Conservation (phyloP, 495 filamentous ascomycete genomes). For the Oleoguttula mirabilis region DNA sequence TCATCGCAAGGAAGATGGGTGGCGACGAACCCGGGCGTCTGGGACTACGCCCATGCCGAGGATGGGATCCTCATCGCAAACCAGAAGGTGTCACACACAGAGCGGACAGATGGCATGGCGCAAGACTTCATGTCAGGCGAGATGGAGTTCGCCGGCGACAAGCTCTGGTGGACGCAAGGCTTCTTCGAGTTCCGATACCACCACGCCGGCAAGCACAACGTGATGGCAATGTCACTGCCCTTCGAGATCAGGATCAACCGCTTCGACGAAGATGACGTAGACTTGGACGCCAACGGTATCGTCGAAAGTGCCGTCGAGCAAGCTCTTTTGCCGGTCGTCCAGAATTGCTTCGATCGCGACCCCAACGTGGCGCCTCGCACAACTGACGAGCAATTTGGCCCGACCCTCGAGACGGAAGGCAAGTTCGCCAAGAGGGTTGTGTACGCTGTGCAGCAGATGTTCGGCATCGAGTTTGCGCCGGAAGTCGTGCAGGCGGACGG, state of each 20-base stretch:
- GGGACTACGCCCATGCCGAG: conserved; percentile 64
- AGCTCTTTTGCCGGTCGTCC: conserved; percentile 67
- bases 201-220: conserved; percentile 84
- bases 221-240: conserved; percentile 89
- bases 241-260: conserved; percentile 78
- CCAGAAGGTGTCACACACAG: conserved; percentile 33
- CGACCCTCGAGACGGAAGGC: conserved; percentile 66
- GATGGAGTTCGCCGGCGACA: conserved; percentile 81
- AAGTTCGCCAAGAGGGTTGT: conserved; percentile 84
- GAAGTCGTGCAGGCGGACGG: conserved; percentile 90
- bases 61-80: conserved; percentile 67
- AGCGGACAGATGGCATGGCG: conserved; percentile 37
- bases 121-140: conserved; percentile 55
- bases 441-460: conserved; percentile 94
- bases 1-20: conserved; percentile 86
- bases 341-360: conserved; percentile 85
- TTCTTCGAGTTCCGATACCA: conserved; percentile 96
- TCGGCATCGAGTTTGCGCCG: conserved; percentile 88
- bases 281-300: conserved; percentile 35
- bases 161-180: conserved; percentile 92
- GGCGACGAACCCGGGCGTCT: conserved; percentile 61
- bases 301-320: conserved; percentile 49
- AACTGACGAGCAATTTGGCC: conserved; percentile 70
- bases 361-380: conserved; percentile 79
- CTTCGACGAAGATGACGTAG: conserved; percentile 56